Base-by-base conservation (phyloP, 495 filamentous ascomycete species). In the Usnea hakonensis region DNA sequence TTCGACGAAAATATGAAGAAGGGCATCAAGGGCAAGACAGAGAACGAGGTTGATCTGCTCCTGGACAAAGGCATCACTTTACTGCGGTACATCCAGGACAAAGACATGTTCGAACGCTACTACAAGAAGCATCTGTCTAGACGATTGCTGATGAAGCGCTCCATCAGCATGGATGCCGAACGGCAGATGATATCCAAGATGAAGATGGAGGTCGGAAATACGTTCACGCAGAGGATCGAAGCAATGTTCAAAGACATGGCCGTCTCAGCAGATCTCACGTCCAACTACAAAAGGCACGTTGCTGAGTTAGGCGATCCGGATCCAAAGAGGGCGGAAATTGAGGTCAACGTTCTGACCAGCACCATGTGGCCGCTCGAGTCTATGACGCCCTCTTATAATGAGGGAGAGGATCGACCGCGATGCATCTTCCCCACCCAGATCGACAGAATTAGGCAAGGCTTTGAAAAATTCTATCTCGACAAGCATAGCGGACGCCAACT, bases 181-280 rank as follows among this genome's bases (percentile, higher is more conserved):
- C 89, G 92, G 69, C 87, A 93, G 65, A 96, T 99, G 87, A 95
- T 97, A 53, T 88, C 85, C 2, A 87, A 93, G 62, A 95, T 99
- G 90, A 96, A 96, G 77, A 81, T 91, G 66, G 92, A 96, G 72
- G 83, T 97, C 54, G 94, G 94, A 36, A 95, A 96, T 66, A 84
- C 88, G 55, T 99, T 99, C 72, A 97, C 95, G 0, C 76, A 84
- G 65, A 93, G 94, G 67, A 81, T 97, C 30, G 94, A 99, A 70
- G 84, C 90, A 58, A 99, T 99, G 94, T 99, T 99, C 73, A 95
- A 89, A 73, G 94, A 99, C 69, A 97, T 99, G 88, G 81, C 87
- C 26, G 79, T 91, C 9, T 96, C 91, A 0, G 87, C 90, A 62
- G 95, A 97, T 57, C 77, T 96, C n/a, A 88, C 86, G 0, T 71